These are phyloP conservation scores for Didymella arachidicola DNA, from an alignment of 2,329 filamentous ascomycete genomes.

Conservation along the genomic window DNA sequence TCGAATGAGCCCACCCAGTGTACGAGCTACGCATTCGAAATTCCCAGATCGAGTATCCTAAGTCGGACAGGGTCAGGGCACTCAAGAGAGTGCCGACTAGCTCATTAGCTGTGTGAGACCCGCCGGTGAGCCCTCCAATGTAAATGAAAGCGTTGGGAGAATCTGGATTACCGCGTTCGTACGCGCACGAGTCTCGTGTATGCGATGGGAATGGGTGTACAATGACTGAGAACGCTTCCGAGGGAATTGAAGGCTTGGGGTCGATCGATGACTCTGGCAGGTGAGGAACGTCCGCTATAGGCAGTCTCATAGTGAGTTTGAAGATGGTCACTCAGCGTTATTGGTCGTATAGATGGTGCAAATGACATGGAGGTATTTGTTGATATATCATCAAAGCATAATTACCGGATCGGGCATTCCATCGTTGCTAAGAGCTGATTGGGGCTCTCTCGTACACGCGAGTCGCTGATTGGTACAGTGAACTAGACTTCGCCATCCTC, in stretches of 20 bases:
- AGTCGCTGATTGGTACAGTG: not conserved
- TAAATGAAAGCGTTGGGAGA: conserved; percentile 26
- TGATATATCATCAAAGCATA: not conserved
- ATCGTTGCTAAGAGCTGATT: conserved; percentile 4
- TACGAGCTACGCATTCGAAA: conserved; percentile 34
- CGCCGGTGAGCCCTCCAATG: conserved; percentile 28
- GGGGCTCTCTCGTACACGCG: not conserved
- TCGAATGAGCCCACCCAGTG: conserved; percentile 29
- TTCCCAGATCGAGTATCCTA: conserved; percentile 26
- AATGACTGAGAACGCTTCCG: conserved; percentile 5
- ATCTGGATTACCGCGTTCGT: conserved; percentile 21
- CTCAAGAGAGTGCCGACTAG: conserved; percentile 6
- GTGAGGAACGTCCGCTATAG: not conserved
- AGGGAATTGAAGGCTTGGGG: not conserved
- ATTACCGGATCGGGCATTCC: not conserved
- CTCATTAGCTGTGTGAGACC: conserved; percentile 21
- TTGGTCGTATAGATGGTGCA: not conserved
- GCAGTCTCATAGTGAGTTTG: not conserved
- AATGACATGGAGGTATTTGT: not conserved
- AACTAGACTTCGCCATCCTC: too few relatives aligned
- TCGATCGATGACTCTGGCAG: not conserved
- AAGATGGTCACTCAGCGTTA: not conserved
- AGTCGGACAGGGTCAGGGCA: not conserved
- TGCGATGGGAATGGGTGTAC: conserved; percentile 24
- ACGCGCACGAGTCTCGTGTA: conserved; percentile 22